A percentile compares a stretch with the other conserved stretches of the same genome.
Evolutionary conservation across 345 rosid species (phyloP).

Genomic region (Syzygium oleosum): DNA sequence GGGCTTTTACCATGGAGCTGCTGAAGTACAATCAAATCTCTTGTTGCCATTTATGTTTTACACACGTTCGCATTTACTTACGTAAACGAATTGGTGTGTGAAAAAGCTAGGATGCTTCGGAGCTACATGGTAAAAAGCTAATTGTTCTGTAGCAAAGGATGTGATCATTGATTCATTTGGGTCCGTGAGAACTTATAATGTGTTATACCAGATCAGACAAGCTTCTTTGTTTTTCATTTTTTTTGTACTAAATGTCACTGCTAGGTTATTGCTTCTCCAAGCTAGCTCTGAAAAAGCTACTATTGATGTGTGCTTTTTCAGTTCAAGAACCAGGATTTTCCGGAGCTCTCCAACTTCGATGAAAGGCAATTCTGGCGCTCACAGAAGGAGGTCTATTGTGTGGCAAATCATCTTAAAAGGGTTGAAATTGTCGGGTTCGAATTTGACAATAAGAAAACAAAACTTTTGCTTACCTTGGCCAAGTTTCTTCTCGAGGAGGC

Average conservation of each 20-base stretch:
- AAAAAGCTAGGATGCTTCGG: not conserved
- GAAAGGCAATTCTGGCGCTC: not conserved
- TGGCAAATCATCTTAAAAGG: not conserved
- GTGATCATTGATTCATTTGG: not conserved
- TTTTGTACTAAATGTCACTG: not conserved
- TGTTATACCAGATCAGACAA: not conserved
- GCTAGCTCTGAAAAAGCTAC: not conserved
- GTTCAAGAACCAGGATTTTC: not conserved
- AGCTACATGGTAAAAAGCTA: not conserved
- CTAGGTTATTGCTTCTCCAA: not conserved
- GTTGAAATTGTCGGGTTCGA: not conserved
- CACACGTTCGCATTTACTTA: no score
- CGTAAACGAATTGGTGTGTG: not conserved
- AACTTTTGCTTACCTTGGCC: not conserved
- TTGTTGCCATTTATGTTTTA: no score
- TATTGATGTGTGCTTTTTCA: rapidly evolving
- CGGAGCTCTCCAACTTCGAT: not conserved
- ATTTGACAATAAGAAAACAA: not conserved
- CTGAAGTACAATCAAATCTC: no score
- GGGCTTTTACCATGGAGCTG: not conserved
- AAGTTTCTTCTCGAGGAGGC: not conserved
- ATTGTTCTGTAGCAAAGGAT: not conserved
- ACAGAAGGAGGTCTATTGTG: not conserved
- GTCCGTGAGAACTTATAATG: not conserved
- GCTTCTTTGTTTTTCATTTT: not conserved